Evolutionary conservation across 768 basidiomycete genomes (phyloP), one percentile per base, ranked within the genome.

Genomic region (Russula brevipes): DNA sequence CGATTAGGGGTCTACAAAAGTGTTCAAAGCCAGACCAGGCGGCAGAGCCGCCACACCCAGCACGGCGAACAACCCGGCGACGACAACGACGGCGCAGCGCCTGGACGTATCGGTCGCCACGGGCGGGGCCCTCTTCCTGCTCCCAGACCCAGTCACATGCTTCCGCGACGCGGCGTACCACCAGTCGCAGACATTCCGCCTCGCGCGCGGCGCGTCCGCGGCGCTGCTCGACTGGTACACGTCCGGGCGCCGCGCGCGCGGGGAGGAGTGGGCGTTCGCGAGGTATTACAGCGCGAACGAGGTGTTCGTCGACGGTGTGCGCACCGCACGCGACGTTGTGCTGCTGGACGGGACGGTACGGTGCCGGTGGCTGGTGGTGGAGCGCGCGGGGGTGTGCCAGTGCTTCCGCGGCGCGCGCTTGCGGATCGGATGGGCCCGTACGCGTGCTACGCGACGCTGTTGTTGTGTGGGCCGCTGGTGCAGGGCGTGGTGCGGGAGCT

Each of bases 141-240:
- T 98, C 35, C 95, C 94, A 1, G 90, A 96, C 70, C 92, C 94
- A 30, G 91, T 97, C 53, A 93, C 94, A 24, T 97, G 94, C 74
- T 98, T 96, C 76, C 82, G 83, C 33, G 78, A 80, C 24, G 91
- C 96, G 8, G 82, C 82, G 0, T 98, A 98, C 75, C 81, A 82
- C 62, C 95, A 98, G 72, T 76, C 78, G 3, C 96, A 98, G 77
- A 85, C 79, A 46, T 94, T 98, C 74, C 76, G 78, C 59, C 79
- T 97, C 41, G 79, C 79, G 9, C 69, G 69, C 10, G 79, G 78
- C 47, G 81, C 87, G 9, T 90, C 88, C 12, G 76, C 87, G 8
- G 80, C 91, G 46, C 73, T 95, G 1, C 81, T 98, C 16, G 96
- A 98, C 72, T 97, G 94, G 92, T 76, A 93, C 61, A 97, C 94